Evolutionary conservation across 805 yeast genomes (phyloP).

Genomic region (Ogataea ramenticola): DNA sequence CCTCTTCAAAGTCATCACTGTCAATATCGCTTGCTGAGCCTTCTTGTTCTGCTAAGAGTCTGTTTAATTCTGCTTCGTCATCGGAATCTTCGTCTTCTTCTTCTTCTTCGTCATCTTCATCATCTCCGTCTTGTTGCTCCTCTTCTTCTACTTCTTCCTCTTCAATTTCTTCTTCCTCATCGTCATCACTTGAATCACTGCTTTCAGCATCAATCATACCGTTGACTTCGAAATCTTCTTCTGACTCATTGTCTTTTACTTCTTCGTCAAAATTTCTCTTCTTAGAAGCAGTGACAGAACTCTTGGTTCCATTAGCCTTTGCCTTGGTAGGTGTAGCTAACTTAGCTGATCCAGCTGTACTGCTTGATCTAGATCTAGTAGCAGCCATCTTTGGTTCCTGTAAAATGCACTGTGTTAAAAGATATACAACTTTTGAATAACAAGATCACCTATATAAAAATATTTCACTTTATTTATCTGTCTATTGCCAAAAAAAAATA

Average conservation of each 20-base stretch:
- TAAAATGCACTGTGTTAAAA: not conserved
- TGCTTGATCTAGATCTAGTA: not conserved
- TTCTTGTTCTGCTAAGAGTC: constrained; percentile 38
- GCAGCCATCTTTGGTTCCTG: not conserved
- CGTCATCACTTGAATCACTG: constrained; percentile 15
- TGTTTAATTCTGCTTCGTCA: constrained; percentile 58
- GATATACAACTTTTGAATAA: not conserved
- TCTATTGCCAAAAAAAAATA: not conserved
- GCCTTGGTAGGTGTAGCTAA: not conserved
- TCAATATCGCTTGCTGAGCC: constrained; percentile 27
- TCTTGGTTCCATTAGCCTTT: too few species aligned
- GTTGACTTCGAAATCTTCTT: constrained; percentile 25
- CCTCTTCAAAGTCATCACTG: constrained; percentile 39
- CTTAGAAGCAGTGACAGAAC: not conserved
- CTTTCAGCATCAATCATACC: constrained; percentile 22
- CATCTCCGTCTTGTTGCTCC: constrained; percentile 32
- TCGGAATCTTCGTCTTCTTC: constrained; percentile 32
- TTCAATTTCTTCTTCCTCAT: constrained; percentile 24
- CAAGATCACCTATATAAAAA: too few species aligned
- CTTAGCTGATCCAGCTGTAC: not conserved
- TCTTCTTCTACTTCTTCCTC: constrained; percentile 16
- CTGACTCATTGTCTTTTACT: constrained; percentile 8
- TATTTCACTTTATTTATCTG: not conserved
- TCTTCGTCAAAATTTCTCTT: constrained; percentile 5
- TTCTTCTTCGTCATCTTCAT: constrained; percentile 18